These are phyloP conservation scores for Rosa chinensis DNA, from an alignment of 306 rosid species.

Conservation along the genomic window DNA sequence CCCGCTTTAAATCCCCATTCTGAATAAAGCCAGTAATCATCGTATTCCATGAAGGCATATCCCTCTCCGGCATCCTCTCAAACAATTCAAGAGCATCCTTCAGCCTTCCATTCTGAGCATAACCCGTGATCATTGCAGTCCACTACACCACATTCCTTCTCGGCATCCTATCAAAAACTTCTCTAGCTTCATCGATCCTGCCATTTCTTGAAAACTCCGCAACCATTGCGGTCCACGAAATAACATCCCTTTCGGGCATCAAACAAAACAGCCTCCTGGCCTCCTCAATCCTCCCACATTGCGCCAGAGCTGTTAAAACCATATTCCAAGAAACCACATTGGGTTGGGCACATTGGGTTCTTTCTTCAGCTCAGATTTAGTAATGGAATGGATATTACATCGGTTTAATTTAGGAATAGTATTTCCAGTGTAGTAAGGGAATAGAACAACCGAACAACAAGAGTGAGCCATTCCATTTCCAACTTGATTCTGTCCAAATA, in stretches of 20 bases:
- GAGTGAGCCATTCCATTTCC: background rate
- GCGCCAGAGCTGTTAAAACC: slow-evolving; percentile 32
- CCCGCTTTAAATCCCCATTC: slow-evolving; percentile 40
- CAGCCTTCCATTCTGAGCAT: slow-evolving; percentile 38
- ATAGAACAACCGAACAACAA: background rate
- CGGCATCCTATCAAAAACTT: slow-evolving; percentile 43
- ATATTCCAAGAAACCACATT: slow-evolving; percentile 56
- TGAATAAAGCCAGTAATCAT: slow-evolving; percentile 45
- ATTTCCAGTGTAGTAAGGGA: background rate
- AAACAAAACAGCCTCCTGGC: slow-evolving; percentile 33
- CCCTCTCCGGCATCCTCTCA: slow-evolving; percentile 48
- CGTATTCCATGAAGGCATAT: slow-evolving; percentile 52
- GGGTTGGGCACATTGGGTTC: background rate
- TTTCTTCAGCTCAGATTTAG: background rate
- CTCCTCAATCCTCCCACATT: slow-evolving; percentile 37
- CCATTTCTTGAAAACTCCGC: slow-evolving; percentile 40
- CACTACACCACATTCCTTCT: slow-evolving; percentile 46
- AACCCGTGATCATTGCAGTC: slow-evolving; percentile 49
- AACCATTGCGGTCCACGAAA: slow-evolving; percentile 52
- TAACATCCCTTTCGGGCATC: slow-evolving; percentile 48
- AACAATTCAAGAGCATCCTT: slow-evolving; percentile 44
- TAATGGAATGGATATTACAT: too few species aligned
- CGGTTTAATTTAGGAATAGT: background rate
- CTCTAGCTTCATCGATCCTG: slow-evolving; percentile 47
- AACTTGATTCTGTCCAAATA: background rate